Percentiles rank a stretch among this genome's conserved stretches.
phyloP scores from a whole-genome alignment of 306 rosid species.

The Corylus heterophylla region DNA sequence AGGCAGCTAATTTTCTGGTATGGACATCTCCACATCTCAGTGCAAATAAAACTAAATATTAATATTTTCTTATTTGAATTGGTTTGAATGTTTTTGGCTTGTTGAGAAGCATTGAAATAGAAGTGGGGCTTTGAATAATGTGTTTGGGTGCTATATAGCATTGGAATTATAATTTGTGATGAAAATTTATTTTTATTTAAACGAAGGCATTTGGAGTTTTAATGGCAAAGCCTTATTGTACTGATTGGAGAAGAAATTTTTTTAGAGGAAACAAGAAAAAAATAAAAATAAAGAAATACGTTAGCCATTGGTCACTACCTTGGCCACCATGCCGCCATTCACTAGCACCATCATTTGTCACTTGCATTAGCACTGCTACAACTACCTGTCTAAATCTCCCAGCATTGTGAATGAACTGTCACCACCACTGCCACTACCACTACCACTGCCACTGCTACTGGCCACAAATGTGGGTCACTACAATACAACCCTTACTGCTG shows the following conservation, averaged over 20 bases:
- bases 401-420: not conserved
- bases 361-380: not conserved
- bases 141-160: not conserved
- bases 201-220: no score
- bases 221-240: no score
- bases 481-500: not conserved
- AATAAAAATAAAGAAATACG: not conserved
- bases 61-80: not conserved
- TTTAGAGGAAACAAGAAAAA: no score
- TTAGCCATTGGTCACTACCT: not conserved
- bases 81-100: not conserved
- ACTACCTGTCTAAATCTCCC: not conserved
- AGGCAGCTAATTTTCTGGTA: no score
- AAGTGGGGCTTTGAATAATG: not conserved
- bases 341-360: not conserved
- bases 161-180: no score
- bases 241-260: no score
- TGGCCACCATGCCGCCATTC: not conserved
- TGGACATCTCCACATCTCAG: no score
- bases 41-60: not conserved
- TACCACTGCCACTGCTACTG: not conserved
- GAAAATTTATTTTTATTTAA: no score
- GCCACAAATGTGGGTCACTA: not conserved
- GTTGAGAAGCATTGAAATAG: not conserved
- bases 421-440: not conserved